phyloP scores from a whole-genome alignment of 169 alveolate genomes.

The Plasmodium inui region DNA sequence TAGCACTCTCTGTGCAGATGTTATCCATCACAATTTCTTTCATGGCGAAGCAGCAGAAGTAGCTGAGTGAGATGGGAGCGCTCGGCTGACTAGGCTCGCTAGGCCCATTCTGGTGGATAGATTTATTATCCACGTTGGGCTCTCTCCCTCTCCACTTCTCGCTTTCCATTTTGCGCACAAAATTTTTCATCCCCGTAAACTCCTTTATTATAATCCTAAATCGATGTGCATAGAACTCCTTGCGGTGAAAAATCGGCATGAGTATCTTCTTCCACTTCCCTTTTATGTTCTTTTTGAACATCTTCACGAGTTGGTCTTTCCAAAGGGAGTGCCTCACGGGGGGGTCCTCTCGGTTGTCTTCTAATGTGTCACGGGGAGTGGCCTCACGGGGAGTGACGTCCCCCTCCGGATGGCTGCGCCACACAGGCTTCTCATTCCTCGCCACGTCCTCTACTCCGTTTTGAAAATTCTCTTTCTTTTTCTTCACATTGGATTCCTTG shows the following conservation, averaged over 20 bases:
- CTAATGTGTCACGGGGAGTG: background rate
- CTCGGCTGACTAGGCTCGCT: background rate
- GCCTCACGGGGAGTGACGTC: background rate
- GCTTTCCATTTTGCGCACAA: conserved; percentile 5
- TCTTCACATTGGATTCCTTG: background rate
- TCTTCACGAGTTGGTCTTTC: conserved; percentile 22
- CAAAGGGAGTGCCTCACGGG: background rate
- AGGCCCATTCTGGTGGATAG: background rate
- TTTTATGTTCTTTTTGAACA: conserved; percentile 40
- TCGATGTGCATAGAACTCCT: conserved; percentile 17
- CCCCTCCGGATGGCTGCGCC: background rate
- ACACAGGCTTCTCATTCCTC: background rate
- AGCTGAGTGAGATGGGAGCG: conserved; percentile 12
- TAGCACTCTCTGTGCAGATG: background rate
- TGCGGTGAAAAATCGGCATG: conserved; percentile 33
- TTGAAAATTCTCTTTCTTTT: background rate
- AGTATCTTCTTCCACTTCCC: conserved; percentile 59
- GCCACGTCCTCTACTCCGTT: background rate
- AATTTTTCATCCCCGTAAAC: conserved; percentile 44
- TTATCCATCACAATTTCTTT: conserved; percentile 20
- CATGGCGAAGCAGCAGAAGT: conserved; percentile 46
- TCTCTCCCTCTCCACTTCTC: background rate
- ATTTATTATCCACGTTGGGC: background rate
- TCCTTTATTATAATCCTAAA: conserved; percentile 31
- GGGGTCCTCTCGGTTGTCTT: background rate